Evolutionary conservation across 768 basidiomycete genomes (phyloP), one percentile per base, ranked within the genome.

Genomic region (Leccinum olivaceopallidum): DNA sequence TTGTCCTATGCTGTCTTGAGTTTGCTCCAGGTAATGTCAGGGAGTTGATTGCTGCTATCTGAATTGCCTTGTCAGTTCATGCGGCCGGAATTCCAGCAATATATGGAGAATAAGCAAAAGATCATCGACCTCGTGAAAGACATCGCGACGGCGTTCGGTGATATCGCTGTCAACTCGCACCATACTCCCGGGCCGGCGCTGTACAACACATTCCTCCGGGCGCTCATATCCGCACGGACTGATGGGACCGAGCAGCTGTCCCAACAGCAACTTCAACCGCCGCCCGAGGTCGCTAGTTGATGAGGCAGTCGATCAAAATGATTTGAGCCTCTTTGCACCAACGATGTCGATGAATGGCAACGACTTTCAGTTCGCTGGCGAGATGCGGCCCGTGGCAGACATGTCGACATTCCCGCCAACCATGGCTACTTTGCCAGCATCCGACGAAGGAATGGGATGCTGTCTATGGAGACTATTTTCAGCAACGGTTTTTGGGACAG

Each of bases 1-100:
- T 85, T 85, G 50, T 90, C 90, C n/a, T 97, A 98, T 74, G 95
- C 94, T 0, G 90, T 98, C 8, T 78, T 97, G 60, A 96, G 90
- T 68, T 78, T 98, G 64, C 80, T 99, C 63, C 98, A 98, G 87
- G 91, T 94, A 55, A 58, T 13, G 28, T 48, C 10, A 20, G 51
- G 53, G 24, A 20, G 6, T 16, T 18, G 5, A 49, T 49, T 36
- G 8, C 56, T 58, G 39, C 6, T 56, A 32, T 53, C 65, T 72
- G 9, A 73, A 47, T 48, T 20, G 14, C 28, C 20, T 57, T 60
- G 57, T 2, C 64, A 95, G 92, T 82, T 94, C 50, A 81, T 95
- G 36, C 87, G 92, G 6, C 89, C 91, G 0, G 91, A 94, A 66
- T 93, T 96, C 76, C 84, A 88, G 61, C 79, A 82, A 9, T 92